Percentiles rank a stretch among this genome's conserved stretches.
Conservation (phyloP, 2,329 filamentous ascomycete genomes). For the Claviceps maximensis region DNA sequence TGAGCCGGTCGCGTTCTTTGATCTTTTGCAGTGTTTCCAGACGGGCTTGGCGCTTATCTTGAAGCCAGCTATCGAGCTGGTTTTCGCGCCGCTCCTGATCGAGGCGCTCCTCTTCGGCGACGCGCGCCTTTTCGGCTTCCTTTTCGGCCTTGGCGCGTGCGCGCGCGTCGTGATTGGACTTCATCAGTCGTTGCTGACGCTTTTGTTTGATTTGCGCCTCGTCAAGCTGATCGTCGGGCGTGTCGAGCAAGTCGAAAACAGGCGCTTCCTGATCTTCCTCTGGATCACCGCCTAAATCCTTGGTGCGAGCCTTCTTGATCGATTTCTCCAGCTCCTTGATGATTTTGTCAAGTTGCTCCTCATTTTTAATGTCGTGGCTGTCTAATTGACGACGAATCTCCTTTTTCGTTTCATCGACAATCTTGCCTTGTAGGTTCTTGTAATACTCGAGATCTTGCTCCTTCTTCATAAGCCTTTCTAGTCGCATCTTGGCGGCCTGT, state of each 20-base stretch:
- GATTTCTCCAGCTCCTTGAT: constrained; percentile 84
- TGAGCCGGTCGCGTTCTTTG: constrained; percentile 84
- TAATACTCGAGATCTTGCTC: constrained; percentile 93
- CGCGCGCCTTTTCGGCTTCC: constrained; percentile 74
- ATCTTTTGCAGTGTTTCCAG: constrained; percentile 62
- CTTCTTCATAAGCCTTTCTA: constrained; percentile 91
- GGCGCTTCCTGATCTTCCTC: constrained; percentile 72
- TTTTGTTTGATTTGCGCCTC: constrained; percentile 87
- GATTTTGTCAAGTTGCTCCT: constrained; percentile 68
- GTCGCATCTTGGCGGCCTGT: constrained; percentile 91
- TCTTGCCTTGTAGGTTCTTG: constrained; percentile 61
- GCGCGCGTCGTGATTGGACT: constrained; percentile 86
- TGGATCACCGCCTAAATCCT: constrained; percentile 73
- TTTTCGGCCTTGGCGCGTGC: constrained; percentile 94
- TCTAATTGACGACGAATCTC: constrained; percentile 78
- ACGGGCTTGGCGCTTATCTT: constrained; percentile 66
- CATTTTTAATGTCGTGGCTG: constrained; percentile 83
- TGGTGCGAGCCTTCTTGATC: constrained; percentile 80
- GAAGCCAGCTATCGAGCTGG: constrained; percentile 76
- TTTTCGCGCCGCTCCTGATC: constrained; percentile 76
- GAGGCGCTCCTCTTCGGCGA: constrained; percentile 68
- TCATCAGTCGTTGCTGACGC: constrained; percentile 80
- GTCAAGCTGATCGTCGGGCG: constrained; percentile 84
- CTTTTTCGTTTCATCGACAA: constrained; percentile 75
- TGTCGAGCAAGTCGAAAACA: constrained; percentile 76